Evolutionary conservation across 2,329 filamentous ascomycete species (phyloP).

Genomic region (Ophiostoma sp.): DNA sequence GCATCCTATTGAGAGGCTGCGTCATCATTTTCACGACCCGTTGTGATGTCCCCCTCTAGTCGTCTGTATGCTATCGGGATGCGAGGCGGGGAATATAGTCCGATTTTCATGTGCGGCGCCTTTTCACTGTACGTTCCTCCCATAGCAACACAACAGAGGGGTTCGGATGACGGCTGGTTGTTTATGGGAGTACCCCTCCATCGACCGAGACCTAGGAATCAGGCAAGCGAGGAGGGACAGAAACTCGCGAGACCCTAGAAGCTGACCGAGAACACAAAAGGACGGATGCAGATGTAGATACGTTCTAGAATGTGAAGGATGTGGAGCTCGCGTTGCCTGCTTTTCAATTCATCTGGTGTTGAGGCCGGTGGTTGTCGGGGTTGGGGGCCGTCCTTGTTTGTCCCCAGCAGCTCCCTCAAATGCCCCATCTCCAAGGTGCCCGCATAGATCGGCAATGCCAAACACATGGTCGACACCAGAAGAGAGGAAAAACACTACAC

Average conservation of each 20-base stretch:
- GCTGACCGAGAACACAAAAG: slow-evolving; percentile 9
- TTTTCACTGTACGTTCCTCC: not conserved
- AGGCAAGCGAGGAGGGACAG: not conserved
- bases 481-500: not conserved
- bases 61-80: not conserved
- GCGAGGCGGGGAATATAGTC: not conserved
- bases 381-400: not conserved
- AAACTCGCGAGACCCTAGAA: not conserved
- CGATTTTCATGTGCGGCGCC: not conserved
- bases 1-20: not conserved
- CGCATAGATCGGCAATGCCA: slow-evolving; percentile 6
- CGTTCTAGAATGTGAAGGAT: not conserved
- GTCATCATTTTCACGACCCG: not conserved
- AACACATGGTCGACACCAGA: not conserved
- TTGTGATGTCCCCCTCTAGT: not conserved
- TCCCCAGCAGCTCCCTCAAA: not conserved
- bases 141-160: not conserved
- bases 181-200: not conserved
- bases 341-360: not conserved
- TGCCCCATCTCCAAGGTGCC: not conserved
- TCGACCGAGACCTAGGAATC: not conserved
- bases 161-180: not conserved
- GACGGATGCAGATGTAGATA: not conserved
- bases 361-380: not conserved
- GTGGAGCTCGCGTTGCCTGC: not conserved